Evolutionary conservation across 164 flowering plant genomes (phyloP), one percentile per base, ranked within the genome.

Genomic region (Cinnamomum micranthum): DNA sequence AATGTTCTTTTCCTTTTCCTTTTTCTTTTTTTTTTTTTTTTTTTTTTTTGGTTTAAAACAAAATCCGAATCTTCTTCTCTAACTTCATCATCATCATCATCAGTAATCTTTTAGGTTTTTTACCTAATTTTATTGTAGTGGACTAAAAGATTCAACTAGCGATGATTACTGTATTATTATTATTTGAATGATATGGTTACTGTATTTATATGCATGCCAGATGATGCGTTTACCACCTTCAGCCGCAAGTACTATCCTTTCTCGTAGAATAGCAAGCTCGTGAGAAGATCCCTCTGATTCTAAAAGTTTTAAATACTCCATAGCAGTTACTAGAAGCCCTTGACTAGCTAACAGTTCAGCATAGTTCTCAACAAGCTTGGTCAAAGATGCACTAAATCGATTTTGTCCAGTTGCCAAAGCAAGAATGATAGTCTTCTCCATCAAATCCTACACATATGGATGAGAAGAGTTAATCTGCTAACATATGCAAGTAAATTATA

Each of bases 401-500:
- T 92, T 95, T 79, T 92, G 97, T 60, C 94, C 97, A 77, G 90
- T 86, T 63, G 97, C 98, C 83, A 92, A 81, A 68, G 94, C 97
- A 78, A 96, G 88, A 68, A 94, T 91, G 64, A 94, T 88, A 50
- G 97, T 94, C 86, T 96, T 96, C 79, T 96, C 99, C 99, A 96
- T 92, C 70, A 96, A 84, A 79, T 92, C 99, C 99, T 95, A 70
- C 59, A 74, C 60, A 17, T 1, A 33, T 22, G 35, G 55, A 68
- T n/a, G 27, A 9, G 4, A n/a, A 13, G 20, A 28, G 31, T 73
- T 69, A 77, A 4, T 63, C 24, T 50, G 13, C 31, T 27, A 47
- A 47, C 17, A 22, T 2, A 47, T 6, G 50, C 20, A 15, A 69
- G 15, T 71, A 63, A 58, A 25, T 47, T 47, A 14, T 24, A 6